Evolutionary conservation across 768 basidiomycete species (phyloP).

Genomic region (Lepiota venenata): DNA sequence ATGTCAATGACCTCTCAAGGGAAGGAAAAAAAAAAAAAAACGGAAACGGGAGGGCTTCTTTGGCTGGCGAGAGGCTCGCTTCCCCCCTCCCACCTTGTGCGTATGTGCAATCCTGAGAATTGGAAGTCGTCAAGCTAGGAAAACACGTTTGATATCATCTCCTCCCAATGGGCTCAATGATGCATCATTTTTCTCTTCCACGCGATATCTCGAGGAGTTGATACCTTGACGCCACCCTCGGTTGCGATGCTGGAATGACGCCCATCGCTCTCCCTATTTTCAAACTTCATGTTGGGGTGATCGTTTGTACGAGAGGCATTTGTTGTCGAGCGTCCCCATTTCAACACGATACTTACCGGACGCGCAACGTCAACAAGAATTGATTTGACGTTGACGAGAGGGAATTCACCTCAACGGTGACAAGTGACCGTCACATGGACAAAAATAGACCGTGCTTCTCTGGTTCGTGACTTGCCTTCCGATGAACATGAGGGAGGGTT

Average conservation of each 20-base stretch:
- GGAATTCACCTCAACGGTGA: not conserved
- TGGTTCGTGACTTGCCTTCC: not conserved
- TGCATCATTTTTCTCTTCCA: constrained; percentile 9
- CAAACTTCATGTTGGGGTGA: not conserved
- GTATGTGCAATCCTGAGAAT: not conserved
- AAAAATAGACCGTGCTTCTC: constrained; percentile 12
- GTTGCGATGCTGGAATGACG: constrained; percentile 9
- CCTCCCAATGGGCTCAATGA: not conserved
- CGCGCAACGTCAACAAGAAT: constrained; percentile 13
- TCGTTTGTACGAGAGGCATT: constrained; percentile 1
- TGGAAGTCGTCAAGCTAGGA: not conserved
- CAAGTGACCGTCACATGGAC: constrained; percentile 6
- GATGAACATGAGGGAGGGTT: constrained; percentile 12
- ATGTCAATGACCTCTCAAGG: not conserved
- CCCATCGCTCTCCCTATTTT: constrained; percentile 1
- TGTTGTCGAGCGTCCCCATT: not conserved
- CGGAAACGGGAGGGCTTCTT: no score
- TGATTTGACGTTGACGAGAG: constrained; percentile 9
- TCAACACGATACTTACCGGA: constrained; percentile 9
- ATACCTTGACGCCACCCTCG: constrained; percentile 12
- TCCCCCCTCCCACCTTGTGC: not conserved
- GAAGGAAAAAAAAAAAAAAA: no score
- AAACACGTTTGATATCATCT: not conserved
- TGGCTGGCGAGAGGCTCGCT: not conserved
- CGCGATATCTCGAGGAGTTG: constrained; percentile 11